Conservation (phyloP, 1,284 basidiomycete species). For the Ceratobasidium sp. region DNA sequence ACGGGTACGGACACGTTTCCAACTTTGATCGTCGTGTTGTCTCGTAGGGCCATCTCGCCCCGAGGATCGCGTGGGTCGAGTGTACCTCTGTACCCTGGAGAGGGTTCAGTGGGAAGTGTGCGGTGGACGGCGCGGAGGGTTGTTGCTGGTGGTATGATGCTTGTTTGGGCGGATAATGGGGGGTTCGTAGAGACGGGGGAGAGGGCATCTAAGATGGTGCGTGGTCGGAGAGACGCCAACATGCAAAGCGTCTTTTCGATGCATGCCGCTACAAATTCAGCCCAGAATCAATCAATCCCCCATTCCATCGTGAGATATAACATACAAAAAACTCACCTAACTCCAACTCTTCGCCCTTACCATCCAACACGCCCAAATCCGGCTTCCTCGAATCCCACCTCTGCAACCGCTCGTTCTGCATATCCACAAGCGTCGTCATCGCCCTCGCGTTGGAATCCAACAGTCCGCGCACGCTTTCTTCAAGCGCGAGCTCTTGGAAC, state of each 20-base stretch:
- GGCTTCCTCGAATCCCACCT: constrained; percentile 56
- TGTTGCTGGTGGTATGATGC: constrained; percentile 68
- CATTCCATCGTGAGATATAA: constrained; percentile 46
- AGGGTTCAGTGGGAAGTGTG: constrained; percentile 68
- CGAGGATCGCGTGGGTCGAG: constrained; percentile 66
- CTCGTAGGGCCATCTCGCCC: constrained; percentile 68
- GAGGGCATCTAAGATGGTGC: constrained; percentile 56
- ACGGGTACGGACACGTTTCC: not conserved
- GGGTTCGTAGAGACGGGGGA: constrained; percentile 23
- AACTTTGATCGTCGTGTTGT: constrained; percentile 72
- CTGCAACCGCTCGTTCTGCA: constrained; percentile 67
- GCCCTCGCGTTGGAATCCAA: constrained; percentile 71
- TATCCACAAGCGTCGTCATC: constrained; percentile 66
- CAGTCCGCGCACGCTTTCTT: constrained; percentile 71
- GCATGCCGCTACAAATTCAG: constrained; percentile 74
- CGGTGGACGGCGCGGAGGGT: constrained; percentile 73
- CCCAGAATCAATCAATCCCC: constrained; percentile 7
- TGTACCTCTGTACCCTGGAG: constrained; percentile 77
- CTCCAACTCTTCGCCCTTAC: constrained; percentile 77
- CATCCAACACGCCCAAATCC: constrained; percentile 62
- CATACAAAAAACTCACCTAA: constrained; percentile 65
- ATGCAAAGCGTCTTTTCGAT: constrained; percentile 73
- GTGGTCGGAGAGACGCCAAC: constrained; percentile 75
- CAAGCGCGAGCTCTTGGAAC: constrained; percentile 68
- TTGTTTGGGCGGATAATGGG: constrained; percentile 51